Percentiles rank a stretch among this genome's conserved stretches.
phyloP scores from a whole-genome alignment of 306 rosid genomes.

The Gynostemma pentaphyllum region DNA sequence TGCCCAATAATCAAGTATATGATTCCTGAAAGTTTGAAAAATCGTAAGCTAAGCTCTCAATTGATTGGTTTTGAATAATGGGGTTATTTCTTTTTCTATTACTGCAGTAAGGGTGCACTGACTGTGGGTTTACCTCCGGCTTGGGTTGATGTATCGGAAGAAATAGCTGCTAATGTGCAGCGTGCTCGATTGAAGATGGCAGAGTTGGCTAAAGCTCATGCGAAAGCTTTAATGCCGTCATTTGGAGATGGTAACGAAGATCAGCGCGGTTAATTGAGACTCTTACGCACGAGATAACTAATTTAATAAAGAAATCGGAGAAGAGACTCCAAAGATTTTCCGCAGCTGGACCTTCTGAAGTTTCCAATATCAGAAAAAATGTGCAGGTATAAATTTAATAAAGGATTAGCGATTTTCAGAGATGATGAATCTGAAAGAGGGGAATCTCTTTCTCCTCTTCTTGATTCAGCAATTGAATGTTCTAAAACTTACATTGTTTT shows the following conservation, averaged over 20 bases:
- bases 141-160: slow-evolving; percentile 97
- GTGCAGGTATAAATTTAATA: slow-evolving; percentile 64
- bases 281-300: slow-evolving; percentile 74
- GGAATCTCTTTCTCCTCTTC: too few relatives aligned
- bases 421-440: too few relatives aligned
- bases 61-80: neutral
- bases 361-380: slow-evolving; percentile 83
- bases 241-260: slow-evolving; percentile 94
- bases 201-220: slow-evolving; percentile 81
- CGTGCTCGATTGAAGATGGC: slow-evolving; percentile 74
- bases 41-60: neutral
- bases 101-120: slow-evolving; percentile 54
- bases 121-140: slow-evolving; percentile 93
- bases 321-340: slow-evolving; percentile 64
- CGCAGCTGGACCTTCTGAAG: slow-evolving; percentile 86
- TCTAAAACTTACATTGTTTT: too few relatives aligned
- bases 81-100: slow-evolving; percentile 2
- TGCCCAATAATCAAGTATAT: neutral
- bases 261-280: slow-evolving; percentile 70
- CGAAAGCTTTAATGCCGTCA: slow-evolving; percentile 90
- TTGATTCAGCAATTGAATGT: too few relatives aligned
- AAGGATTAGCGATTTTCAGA: too few relatives aligned
- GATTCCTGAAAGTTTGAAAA: neutral
- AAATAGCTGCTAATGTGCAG: slow-evolving; percentile 76
- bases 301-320: slow-evolving; percentile 73